phyloP scores from a whole-genome alignment of 176 grass and related monocot species.

The Musa acuminata region DNA sequence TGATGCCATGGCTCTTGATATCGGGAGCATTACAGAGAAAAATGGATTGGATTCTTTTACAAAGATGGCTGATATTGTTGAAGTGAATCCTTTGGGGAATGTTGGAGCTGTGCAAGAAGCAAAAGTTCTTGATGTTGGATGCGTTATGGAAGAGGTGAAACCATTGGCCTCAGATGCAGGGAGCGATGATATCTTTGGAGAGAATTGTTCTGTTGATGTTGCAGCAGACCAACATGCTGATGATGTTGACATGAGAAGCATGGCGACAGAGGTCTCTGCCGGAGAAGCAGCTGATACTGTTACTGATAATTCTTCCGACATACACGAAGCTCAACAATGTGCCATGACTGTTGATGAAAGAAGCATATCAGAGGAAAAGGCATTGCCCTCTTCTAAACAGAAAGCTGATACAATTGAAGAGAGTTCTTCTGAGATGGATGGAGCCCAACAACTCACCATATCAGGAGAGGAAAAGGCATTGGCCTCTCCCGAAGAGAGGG shows the following conservation, averaged over 20 bases:
- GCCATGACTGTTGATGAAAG: neutral
- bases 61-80: constrained; percentile 21
- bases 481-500: neutral
- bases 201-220: constrained; percentile 28
- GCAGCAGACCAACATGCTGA: neutral
- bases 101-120: neutral
- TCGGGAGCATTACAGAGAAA: constrained; percentile 19
- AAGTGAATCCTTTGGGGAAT: constrained; percentile 11
- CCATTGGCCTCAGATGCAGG: constrained; percentile 24
- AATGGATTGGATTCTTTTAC: constrained; percentile 18
- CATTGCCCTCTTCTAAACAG: constrained; percentile 22
- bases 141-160: constrained; percentile 28
- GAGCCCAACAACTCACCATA: neutral
- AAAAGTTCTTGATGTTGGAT: neutral
- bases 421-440: neutral
- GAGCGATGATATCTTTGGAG: constrained; percentile 6
- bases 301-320: neutral
- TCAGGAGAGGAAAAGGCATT: neutral
- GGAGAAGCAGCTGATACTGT: constrained; percentile 20
- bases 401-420: constrained; percentile 11
- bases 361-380: constrained; percentile 23
- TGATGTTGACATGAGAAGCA: too few relatives aligned
- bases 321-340: constrained; percentile 7
- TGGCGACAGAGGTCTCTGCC: constrained; percentile 1
- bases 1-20: constrained; percentile 1